A percentile compares a stretch with the other conserved stretches of the same genome.
These are phyloP conservation scores for Kazachstania viticola DNA, from an alignment of 805 yeast species.

Conservation along the genomic window DNA sequence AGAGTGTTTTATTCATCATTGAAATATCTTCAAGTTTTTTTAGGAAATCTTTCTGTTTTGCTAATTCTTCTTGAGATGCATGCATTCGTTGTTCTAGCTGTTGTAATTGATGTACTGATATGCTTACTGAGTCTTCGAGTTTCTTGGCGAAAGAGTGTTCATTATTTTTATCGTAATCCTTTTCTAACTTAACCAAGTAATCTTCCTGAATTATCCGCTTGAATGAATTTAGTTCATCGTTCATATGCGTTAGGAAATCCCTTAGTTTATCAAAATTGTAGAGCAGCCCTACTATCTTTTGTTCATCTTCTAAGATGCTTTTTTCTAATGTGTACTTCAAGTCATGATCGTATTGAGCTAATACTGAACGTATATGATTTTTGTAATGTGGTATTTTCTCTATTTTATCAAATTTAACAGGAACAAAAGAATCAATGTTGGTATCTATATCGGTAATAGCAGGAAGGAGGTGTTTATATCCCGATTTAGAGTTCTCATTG, in stretches of 20 bases:
- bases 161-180: conserved; percentile 18
- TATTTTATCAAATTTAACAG: too few relatives aligned
- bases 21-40: conserved; percentile 15
- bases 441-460: conserved; percentile 8
- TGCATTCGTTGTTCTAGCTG: conserved; percentile 20
- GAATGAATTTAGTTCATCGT: conserved; percentile 13
- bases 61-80: conserved; percentile 10
- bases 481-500: background rate
- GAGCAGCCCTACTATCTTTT: conserved; percentile 14
- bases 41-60: conserved; percentile 17
- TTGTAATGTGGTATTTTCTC: too few relatives aligned
- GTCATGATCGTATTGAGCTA: conserved; percentile 14
- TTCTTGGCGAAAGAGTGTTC: conserved; percentile 16
- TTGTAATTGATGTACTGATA: conserved; percentile 14
- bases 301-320: conserved; percentile 18
- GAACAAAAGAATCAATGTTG: background rate
- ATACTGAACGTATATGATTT: conserved; percentile 13
- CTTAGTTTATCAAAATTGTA: conserved; percentile 17
- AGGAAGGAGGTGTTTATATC: background rate
- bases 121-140: conserved; percentile 5
- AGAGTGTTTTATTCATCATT: too few relatives aligned
- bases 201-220: conserved; percentile 17
- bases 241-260: conserved; percentile 20
- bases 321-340: conserved; percentile 12
- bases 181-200: conserved; percentile 20